Conservation (phyloP, 1,284 basidiomycete species). For the Malassezia restricta region DNA sequence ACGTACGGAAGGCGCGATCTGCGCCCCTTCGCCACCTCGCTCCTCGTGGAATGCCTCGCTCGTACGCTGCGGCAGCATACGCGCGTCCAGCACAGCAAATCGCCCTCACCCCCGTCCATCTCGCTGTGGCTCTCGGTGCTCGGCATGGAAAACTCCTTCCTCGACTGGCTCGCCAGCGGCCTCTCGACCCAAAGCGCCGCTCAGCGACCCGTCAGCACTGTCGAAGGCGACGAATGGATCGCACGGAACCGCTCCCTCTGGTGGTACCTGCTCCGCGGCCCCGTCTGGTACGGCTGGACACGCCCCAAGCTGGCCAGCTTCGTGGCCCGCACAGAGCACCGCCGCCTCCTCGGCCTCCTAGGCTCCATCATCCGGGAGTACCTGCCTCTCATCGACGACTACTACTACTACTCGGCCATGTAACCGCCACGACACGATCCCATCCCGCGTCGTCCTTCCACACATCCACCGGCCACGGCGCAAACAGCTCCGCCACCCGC, state of each 20-base stretch:
- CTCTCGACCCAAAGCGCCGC: constrained; percentile 21
- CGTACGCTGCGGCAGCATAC: constrained; percentile 25
- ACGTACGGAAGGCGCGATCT: constrained; percentile 25
- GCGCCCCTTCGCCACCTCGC: constrained; percentile 28
- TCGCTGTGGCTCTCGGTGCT: constrained; percentile 31
- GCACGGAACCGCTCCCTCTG: constrained; percentile 65
- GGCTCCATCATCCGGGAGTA: constrained; percentile 72
- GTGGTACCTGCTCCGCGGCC: constrained; percentile 75
- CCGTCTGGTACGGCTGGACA: constrained; percentile 76
- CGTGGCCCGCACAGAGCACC: constrained; percentile 53
- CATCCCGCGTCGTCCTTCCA: constrained; percentile 5
- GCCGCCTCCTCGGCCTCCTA: constrained; percentile 63
- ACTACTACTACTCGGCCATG: constrained; percentile 60
- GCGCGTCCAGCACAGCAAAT: constrained; percentile 9
- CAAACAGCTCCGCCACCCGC: not conserved
- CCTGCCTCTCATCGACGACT: constrained; percentile 84
- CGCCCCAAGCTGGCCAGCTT: constrained; percentile 60
- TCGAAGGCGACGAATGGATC: constrained; percentile 58
- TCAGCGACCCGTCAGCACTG: constrained; percentile 34
- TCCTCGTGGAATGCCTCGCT: constrained; percentile 29
- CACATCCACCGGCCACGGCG: not conserved
- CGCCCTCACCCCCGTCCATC: constrained; percentile 14
- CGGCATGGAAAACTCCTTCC: constrained; percentile 30
- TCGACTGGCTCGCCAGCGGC: constrained; percentile 26
- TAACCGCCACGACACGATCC: constrained; percentile 8